A percentile compares a stretch with the other conserved stretches of the same genome.
Conservation (phyloP, 73 alveolate species). For the Paramecium sonneborni region DNA sequence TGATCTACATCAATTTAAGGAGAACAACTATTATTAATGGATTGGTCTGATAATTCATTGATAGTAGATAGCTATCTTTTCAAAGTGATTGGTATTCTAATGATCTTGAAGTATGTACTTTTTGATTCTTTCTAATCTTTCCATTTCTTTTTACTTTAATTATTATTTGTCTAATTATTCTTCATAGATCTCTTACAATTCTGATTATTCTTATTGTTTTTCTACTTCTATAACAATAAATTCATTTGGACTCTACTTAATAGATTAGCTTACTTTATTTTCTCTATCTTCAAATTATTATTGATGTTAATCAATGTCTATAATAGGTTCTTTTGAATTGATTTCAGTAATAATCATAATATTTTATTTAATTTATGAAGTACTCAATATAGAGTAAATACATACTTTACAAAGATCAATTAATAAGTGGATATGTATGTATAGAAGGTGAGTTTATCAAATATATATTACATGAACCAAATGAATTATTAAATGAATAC, state of each 20-base stretch:
- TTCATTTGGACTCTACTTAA: slow-evolving; percentile 19
- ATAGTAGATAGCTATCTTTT: slow-evolving; percentile 28
- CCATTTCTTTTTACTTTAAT: neutral
- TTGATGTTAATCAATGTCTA: neutral
- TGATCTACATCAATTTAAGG: neutral
- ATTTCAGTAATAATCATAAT: neutral
- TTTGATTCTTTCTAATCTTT: neutral
- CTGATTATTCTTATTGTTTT: neutral
- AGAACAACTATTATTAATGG: neutral
- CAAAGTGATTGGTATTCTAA: slow-evolving; percentile 13
- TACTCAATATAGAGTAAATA: slow-evolving; percentile 7
- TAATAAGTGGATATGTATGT: neutral
- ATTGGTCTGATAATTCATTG: slow-evolving; percentile 1
- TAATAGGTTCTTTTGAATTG: neutral
- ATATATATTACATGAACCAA: neutral
- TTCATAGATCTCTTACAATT: neutral
- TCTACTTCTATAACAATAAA: neutral
- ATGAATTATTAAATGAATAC: neutral
- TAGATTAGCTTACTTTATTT: neutral
- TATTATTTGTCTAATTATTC: neutral
- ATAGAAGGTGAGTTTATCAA: neutral
- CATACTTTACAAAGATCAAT: neutral
- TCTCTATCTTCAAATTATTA: neutral
- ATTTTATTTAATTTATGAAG: neutral
- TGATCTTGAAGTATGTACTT: neutral